phyloP scores from a whole-genome alignment of 305 asterid genomes.

The Caryopteris hybrid region DNA sequence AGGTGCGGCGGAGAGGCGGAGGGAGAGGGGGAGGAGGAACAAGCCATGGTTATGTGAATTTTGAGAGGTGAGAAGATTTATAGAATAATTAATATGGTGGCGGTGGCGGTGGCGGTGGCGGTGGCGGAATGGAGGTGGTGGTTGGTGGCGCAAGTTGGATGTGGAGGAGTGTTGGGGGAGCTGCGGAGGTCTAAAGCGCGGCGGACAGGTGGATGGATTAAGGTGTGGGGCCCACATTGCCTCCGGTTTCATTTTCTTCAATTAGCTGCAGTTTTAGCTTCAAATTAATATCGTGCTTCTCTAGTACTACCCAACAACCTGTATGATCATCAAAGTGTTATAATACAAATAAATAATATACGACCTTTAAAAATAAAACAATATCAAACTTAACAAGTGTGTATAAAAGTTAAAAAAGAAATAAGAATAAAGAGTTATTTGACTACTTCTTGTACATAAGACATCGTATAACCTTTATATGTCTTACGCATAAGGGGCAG shows the following conservation, averaged over 20 bases:
- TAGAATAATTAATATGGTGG: background rate
- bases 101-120: slow-evolving; percentile 2
- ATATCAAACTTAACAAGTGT: too few species aligned
- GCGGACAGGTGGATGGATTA: slow-evolving; percentile 18
- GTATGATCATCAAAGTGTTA: too few species aligned
- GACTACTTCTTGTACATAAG: too few species aligned
- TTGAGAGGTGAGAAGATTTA: background rate
- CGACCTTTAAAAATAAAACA: too few species aligned
- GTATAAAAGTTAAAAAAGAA: too few species aligned
- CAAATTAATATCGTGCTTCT: background rate
- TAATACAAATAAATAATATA: too few species aligned
- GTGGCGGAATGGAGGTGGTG: slow-evolving; percentile 24
- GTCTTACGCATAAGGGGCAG: too few species aligned
- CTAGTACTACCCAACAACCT: too few species aligned
- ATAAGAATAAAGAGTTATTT: too few species aligned
- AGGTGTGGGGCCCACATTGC: slow-evolving; percentile 17
- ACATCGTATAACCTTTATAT: too few species aligned
- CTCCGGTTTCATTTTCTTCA: slow-evolving; percentile 18
- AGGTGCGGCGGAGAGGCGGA: slow-evolving; percentile 27
- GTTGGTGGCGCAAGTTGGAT: slow-evolving; percentile 10
- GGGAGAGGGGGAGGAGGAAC: slow-evolving; percentile 23
- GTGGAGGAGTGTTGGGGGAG: background rate
- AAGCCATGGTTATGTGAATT: slow-evolving; percentile 19
- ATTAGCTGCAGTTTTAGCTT: slow-evolving; percentile 7
- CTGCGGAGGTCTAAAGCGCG: slow-evolving; percentile 17